Conservation (phyloP, 208 protist genomes). For the Trypanosoma vivax region DNA sequence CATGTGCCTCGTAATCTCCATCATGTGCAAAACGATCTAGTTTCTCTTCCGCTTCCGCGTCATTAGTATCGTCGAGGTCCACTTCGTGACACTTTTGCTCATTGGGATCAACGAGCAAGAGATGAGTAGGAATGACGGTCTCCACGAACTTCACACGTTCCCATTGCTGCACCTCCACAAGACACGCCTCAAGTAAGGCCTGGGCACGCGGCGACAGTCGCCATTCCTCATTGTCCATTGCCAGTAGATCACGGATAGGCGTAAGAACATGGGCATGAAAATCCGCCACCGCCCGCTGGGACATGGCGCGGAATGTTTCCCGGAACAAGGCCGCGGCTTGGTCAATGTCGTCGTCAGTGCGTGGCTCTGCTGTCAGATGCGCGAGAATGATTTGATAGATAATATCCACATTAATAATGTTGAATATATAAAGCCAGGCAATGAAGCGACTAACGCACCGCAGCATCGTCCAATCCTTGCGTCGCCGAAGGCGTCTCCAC, state of each 20-base stretch:
- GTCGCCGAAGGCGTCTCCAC: slow-evolving; percentile 82
- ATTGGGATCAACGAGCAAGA: slow-evolving; percentile 91
- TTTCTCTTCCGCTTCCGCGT: slow-evolving; percentile 60
- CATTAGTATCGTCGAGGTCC: slow-evolving; percentile 86
- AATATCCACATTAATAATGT: slow-evolving; percentile 65
- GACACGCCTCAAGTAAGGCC: slow-evolving; percentile 95
- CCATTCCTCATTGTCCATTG: slow-evolving; percentile 88
- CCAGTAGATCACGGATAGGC: slow-evolving; percentile 72
- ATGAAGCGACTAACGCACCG: slow-evolving; percentile 67
- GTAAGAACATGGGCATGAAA: slow-evolving; percentile 73
- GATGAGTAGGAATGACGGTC: slow-evolving; percentile 63
- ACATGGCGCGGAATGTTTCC: slow-evolving; percentile 69
- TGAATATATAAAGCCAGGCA: slow-evolving; percentile 68
- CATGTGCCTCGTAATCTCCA: slow-evolving; percentile 88
- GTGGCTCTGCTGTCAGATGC: slow-evolving; percentile 71
- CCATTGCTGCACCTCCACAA: slow-evolving; percentile 85
- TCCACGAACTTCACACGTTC: slow-evolving; percentile 78
- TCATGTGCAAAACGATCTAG: slow-evolving; percentile 93
- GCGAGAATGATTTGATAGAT: slow-evolving; percentile 73
- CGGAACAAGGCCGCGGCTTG: slow-evolving; percentile 80
- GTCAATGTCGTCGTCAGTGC: slow-evolving; percentile 94
- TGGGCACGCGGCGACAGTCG: slow-evolving; percentile 92
- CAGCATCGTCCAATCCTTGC: slow-evolving; percentile 87
- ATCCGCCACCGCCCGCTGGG: slow-evolving; percentile 31
- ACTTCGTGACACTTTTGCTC: slow-evolving; percentile 96